These are phyloP conservation scores for Amaranthus tricolor DNA, from an alignment of 179 eudicot species.

Conservation along the genomic window DNA sequence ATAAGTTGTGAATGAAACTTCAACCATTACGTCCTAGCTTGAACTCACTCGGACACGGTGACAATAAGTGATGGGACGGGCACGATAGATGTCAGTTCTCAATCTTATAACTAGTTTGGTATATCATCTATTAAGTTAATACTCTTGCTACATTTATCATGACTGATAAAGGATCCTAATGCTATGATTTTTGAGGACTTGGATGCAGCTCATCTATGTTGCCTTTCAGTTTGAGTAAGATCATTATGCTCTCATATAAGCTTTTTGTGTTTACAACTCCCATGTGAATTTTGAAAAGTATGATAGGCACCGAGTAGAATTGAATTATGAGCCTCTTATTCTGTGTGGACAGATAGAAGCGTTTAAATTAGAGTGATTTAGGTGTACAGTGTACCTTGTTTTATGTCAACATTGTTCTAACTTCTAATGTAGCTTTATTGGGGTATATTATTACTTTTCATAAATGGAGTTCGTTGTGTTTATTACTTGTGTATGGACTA, in stretches of 20 bases:
- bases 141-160: too few relatives aligned
- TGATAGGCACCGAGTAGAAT: background rate
- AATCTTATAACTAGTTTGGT: too few relatives aligned
- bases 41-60: too few relatives aligned
- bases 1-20: background rate
- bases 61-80: too few relatives aligned
- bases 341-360: background rate
- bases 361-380: background rate
- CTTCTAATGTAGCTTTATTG: background rate
- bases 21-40: too few relatives aligned
- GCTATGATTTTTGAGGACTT: background rate
- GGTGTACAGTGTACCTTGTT: background rate
- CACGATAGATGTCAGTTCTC: too few relatives aligned
- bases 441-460: background rate
- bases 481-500: background rate
- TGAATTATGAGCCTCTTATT: background rate
- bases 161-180: background rate
- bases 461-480: background rate
- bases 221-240: too few relatives aligned
- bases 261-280: background rate
- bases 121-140: too few relatives aligned
- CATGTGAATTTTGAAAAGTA: background rate
- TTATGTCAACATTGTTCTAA: background rate
- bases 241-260: background rate
- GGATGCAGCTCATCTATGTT: background rate